Percentiles rank a stretch among this genome's conserved stretches.
Conservation (phyloP, 257 asterid genomes). For the Scutellaria barbata region DNA sequence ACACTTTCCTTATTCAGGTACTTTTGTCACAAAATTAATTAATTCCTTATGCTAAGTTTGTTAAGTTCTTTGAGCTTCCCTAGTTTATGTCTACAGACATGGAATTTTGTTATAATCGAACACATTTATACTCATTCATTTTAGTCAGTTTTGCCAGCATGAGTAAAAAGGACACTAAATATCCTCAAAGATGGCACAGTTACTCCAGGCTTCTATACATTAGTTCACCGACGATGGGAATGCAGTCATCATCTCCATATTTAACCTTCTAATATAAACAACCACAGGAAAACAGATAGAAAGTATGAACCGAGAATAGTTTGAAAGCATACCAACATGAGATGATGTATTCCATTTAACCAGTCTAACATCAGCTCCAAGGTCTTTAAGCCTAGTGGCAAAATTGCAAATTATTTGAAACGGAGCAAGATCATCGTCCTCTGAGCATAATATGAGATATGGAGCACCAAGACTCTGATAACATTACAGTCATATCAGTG, state of each 20-base stretch:
- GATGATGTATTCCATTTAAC: constrained; percentile 83
- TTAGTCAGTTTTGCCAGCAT: background rate
- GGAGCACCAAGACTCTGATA: constrained; percentile 85
- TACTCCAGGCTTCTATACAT: background rate
- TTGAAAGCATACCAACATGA: constrained; percentile 75
- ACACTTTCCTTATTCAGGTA: background rate
- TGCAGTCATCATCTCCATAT: constrained; percentile 1
- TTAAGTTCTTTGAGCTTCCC: background rate
- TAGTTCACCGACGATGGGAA: background rate
- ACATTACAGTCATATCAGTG: constrained; percentile 9
- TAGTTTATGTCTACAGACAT: background rate
- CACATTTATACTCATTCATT: background rate
- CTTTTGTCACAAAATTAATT: background rate
- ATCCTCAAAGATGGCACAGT: background rate
- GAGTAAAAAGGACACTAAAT: background rate
- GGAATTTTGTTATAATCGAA: background rate
- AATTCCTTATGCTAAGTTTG: background rate
- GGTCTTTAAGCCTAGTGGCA: constrained; percentile 67
- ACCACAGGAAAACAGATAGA: background rate
- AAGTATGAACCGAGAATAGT: background rate
- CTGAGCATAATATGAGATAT: constrained; percentile 88
- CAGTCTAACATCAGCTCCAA: constrained; percentile 79
- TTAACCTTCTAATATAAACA: background rate
- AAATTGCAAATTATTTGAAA: constrained; percentile 67
- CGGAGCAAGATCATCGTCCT: constrained; percentile 96